Evolutionary conservation across 192 early-diverging fungal genomes (phyloP).

Genomic region (Dispira parvispora): DNA sequence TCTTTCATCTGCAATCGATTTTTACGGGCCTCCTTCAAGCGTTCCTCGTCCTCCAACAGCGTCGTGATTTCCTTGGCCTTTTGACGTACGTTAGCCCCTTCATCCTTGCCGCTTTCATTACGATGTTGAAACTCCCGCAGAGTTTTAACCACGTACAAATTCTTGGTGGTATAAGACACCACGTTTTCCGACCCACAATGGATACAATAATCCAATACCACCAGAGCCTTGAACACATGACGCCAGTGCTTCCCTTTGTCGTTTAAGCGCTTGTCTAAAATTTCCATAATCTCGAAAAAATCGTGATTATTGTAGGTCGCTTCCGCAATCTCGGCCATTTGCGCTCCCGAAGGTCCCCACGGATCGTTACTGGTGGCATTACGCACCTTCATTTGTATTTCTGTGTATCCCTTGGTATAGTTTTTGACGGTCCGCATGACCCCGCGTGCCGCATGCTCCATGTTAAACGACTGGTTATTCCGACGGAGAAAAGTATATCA

Average conservation of each 20-base stretch:
- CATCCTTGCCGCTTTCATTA: conserved; percentile 82
- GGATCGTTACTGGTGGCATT: conserved; percentile 65
- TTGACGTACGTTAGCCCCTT: conserved; percentile 84
- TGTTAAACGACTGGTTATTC: no score
- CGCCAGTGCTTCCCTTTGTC: conserved; percentile 97
- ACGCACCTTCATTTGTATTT: conserved; percentile 83
- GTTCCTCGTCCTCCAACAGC: conserved; percentile 59
- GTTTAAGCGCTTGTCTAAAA: conserved; percentile 92
- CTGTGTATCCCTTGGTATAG: conserved; percentile 79
- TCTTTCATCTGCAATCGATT: conserved; percentile 43
- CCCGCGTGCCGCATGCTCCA: no score
- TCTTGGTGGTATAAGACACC: conserved; percentile 72
- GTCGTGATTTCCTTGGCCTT: conserved; percentile 81
- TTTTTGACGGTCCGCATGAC: no score
- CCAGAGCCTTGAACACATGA: conserved; percentile 92
- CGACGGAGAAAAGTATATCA: no score
- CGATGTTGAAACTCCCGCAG: conserved; percentile 92
- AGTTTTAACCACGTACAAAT: conserved; percentile 88
- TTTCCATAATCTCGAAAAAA: conserved; percentile 94
- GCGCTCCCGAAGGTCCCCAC: conserved; percentile 50
- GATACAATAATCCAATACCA: conserved; percentile 71
- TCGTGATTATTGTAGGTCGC: conserved; percentile 68
- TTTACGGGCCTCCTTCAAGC: conserved; percentile 58
- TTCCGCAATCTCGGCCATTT: conserved; percentile 77
- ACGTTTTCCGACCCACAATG: conserved; percentile 73